These are phyloP conservation scores for Apophysomyces trapeziformis DNA, from an alignment of 371 early-diverging fungal genomes.

Conservation along the genomic window DNA sequence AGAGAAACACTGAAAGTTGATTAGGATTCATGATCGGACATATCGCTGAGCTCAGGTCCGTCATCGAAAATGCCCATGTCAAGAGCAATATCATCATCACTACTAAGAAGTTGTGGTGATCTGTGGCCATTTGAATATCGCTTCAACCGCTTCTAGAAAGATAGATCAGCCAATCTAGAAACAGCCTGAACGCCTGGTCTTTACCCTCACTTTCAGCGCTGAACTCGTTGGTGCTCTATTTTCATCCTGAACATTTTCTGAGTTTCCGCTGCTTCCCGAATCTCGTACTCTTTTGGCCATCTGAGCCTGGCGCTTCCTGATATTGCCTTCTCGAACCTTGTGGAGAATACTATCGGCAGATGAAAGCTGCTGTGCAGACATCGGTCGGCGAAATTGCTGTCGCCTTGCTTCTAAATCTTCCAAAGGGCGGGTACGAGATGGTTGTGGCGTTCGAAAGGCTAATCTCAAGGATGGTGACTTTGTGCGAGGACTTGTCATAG, in stretches of 20 bases:
- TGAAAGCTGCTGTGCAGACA: slow-evolving; percentile 13
- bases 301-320: slow-evolving; percentile 23
- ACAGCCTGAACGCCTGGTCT: background rate
- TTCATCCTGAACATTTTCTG: slow-evolving; percentile 11
- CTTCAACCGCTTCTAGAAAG: background rate
- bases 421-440: slow-evolving; percentile 18
- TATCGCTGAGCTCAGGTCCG: slow-evolving; percentile 56
- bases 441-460: slow-evolving; percentile 45
- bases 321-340: slow-evolving; percentile 36
- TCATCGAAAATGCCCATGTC: slow-evolving; percentile 52
- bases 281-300: slow-evolving; percentile 1
- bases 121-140: background rate
- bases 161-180: too few relatives aligned
- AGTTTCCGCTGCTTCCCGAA: slow-evolving; percentile 2
- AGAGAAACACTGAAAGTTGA: too few relatives aligned
- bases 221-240: slow-evolving; percentile 23
- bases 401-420: slow-evolving; percentile 5
- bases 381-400: background rate
- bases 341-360: slow-evolving; percentile 34
- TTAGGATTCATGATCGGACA: slow-evolving; percentile 37
- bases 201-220: background rate
- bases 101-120: slow-evolving; percentile 14
- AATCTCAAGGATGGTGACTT: slow-evolving; percentile 15
- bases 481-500: slow-evolving; percentile 22
- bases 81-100: slow-evolving; percentile 39